Conservation (phyloP, 495 filamentous ascomycete species). For the Sphaerosporella brunnea region DNA sequence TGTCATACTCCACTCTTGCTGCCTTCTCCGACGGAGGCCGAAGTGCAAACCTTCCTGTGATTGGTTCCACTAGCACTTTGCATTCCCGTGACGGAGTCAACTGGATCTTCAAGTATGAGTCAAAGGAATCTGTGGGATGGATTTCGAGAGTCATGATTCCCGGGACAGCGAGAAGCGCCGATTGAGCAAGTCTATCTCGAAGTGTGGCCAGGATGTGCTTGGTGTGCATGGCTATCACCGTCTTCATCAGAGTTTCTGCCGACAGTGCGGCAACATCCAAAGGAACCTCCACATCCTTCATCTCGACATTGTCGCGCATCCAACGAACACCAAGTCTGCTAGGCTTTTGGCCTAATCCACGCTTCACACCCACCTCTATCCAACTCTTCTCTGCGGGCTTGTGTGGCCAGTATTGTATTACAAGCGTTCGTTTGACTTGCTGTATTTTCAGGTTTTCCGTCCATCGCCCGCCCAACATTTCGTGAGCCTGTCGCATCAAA, state of each 20-base stretch:
- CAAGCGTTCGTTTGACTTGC: slow-evolving; percentile 54
- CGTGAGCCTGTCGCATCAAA: slow-evolving; percentile 54
- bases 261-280: slow-evolving; percentile 51
- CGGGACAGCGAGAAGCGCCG: slow-evolving; percentile 36
- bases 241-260: slow-evolving; percentile 50
- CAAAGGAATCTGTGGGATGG: slow-evolving; percentile 40
- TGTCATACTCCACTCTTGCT: slow-evolving; percentile 30
- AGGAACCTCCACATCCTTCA: slow-evolving; percentile 43
- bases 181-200: slow-evolving; percentile 37
- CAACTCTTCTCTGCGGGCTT: slow-evolving; percentile 57
- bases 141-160: slow-evolving; percentile 36
- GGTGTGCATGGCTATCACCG: slow-evolving; percentile 57
- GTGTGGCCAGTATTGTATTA: slow-evolving; percentile 77
- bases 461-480: slow-evolving; percentile 53
- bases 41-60: slow-evolving; percentile 40
- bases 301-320: slow-evolving; percentile 65
- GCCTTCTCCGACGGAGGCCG: slow-evolving; percentile 30
- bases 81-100: slow-evolving; percentile 40
- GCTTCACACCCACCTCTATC: slow-evolving; percentile 34
- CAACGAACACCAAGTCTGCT: slow-evolving; percentile 51
- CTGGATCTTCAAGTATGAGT: slow-evolving; percentile 51
- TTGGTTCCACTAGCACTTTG: slow-evolving; percentile 50
- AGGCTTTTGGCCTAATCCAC: slow-evolving; percentile 26
- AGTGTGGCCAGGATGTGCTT: slow-evolving; percentile 45
- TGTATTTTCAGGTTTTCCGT: slow-evolving; percentile 56